phyloP scores from a whole-genome alignment of 192 early-diverging fungal species.

The Podila epicladia region DNA sequence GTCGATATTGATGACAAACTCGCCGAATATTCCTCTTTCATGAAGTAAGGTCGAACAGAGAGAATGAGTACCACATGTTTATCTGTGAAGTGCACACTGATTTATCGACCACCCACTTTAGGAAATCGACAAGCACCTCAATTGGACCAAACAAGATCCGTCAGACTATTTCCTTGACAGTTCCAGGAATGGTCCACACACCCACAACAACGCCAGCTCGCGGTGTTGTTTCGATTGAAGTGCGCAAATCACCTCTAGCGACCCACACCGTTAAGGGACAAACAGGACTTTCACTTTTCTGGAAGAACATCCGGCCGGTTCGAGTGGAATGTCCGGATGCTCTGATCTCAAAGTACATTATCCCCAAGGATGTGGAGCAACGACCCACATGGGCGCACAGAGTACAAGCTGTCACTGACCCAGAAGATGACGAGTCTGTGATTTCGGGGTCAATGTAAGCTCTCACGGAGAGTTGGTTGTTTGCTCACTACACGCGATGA shows the following conservation, averaged over 20 bases:
- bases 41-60: conserved; percentile 19
- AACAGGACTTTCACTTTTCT: conserved; percentile 38
- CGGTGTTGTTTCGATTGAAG: conserved; percentile 33
- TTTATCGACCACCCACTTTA: background rate
- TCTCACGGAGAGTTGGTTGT: background rate
- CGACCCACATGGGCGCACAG: conserved; percentile 49
- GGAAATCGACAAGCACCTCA: conserved; percentile 23
- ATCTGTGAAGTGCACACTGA: too few species aligned
- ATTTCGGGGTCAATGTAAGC: conserved; percentile 29
- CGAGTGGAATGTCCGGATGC: conserved; percentile 44
- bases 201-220: conserved; percentile 8
- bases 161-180: conserved; percentile 36
- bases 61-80: too few species aligned
- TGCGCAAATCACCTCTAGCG: conserved; percentile 29
- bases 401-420: conserved; percentile 23
- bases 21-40: conserved; percentile 45
- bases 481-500: background rate
- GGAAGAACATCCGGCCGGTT: conserved; percentile 48
- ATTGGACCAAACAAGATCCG: conserved; percentile 13
- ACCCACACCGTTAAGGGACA: conserved; percentile 22
- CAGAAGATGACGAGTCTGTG: background rate
- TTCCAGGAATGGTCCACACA: conserved; percentile 18
- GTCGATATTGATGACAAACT: conserved; percentile 47
- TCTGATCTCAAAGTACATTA: conserved; percentile 13
- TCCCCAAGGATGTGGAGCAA: conserved; percentile 44